Evolutionary conservation across 2,329 filamentous ascomycete species (phyloP).

Genomic region (Ceratocystis smalleyi): DNA sequence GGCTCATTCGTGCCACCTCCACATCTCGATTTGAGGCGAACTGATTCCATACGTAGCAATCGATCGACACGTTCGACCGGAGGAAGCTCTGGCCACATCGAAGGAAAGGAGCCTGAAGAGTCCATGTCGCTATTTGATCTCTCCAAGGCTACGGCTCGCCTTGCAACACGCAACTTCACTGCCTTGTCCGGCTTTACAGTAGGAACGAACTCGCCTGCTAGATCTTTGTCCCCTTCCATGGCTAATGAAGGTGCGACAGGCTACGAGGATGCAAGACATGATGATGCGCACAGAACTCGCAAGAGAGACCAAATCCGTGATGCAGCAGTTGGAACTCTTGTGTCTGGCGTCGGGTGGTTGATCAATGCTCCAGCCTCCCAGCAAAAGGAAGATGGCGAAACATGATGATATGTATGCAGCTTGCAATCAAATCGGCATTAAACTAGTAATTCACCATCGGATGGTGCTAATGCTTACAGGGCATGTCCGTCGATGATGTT

Average conservation of each 20-base stretch:
- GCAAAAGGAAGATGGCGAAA: neutral
- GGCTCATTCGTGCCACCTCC: constrained; percentile 34
- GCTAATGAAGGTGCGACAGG: constrained; percentile 19
- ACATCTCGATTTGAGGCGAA: constrained; percentile 4
- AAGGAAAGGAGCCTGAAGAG: constrained; percentile 33
- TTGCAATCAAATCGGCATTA: neutral
- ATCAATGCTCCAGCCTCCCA: constrained; percentile 25
- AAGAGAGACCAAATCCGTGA: constrained; percentile 59
- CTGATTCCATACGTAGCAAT: constrained; percentile 5
- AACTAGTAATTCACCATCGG: neutral
- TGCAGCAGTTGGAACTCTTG: constrained; percentile 50
- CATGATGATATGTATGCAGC: neutral
- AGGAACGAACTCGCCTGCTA: neutral
- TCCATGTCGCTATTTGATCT: constrained; percentile 52
- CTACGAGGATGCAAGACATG: neutral
- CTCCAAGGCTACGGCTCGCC: constrained; percentile 43
- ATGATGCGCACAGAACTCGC: constrained; percentile 27
- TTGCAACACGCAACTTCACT: constrained; percentile 43
- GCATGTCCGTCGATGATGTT: too few relatives aligned
- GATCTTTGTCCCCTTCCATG: constrained; percentile 24
- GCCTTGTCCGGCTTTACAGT: constrained; percentile 34
- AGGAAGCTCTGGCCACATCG: neutral
- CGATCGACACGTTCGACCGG: neutral
- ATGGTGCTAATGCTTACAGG: too few relatives aligned
- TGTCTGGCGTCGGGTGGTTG: constrained; percentile 52